phyloP scores from a whole-genome alignment of 306 rosid genomes.

The Notholithocarpus densiflorus region DNA sequence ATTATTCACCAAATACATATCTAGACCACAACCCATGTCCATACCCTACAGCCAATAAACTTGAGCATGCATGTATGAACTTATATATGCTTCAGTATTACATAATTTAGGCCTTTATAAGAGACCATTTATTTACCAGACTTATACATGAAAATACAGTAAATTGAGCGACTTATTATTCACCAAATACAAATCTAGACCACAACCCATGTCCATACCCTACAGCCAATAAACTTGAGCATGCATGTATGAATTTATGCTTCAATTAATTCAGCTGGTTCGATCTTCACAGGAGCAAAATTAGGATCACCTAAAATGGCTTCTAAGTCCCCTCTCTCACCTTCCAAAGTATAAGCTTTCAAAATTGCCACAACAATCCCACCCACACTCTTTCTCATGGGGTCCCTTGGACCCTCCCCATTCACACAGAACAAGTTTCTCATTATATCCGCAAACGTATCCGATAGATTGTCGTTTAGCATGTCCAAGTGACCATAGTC shows the following conservation, averaged over 20 bases:
- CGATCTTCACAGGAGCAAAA: constrained; percentile 42
- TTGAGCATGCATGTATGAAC: too few relatives aligned
- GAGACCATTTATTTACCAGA: too few relatives aligned
- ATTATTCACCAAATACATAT: too few relatives aligned
- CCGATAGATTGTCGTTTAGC: constrained; percentile 38
- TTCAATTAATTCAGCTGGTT: constrained; percentile 8
- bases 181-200: too few relatives aligned
- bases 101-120: too few relatives aligned
- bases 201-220: too few relatives aligned
- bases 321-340: constrained; percentile 15
- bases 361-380: constrained; percentile 55
- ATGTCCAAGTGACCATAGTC: constrained; percentile 70
- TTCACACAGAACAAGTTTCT: constrained; percentile 41
- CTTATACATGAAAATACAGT: too few relatives aligned
- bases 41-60: too few relatives aligned
- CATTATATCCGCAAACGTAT: neutral
- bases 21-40: too few relatives aligned
- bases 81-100: too few relatives aligned
- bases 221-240: too few relatives aligned
- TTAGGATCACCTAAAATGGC: constrained; percentile 32
- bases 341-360: constrained; percentile 31
- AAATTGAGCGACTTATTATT: too few relatives aligned
- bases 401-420: constrained; percentile 29
- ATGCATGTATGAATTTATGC: neutral
- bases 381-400: constrained; percentile 50